Evolutionary conservation across 2,329 filamentous ascomycete species (phyloP).

Genomic region (Cryphonectria parasitica): DNA sequence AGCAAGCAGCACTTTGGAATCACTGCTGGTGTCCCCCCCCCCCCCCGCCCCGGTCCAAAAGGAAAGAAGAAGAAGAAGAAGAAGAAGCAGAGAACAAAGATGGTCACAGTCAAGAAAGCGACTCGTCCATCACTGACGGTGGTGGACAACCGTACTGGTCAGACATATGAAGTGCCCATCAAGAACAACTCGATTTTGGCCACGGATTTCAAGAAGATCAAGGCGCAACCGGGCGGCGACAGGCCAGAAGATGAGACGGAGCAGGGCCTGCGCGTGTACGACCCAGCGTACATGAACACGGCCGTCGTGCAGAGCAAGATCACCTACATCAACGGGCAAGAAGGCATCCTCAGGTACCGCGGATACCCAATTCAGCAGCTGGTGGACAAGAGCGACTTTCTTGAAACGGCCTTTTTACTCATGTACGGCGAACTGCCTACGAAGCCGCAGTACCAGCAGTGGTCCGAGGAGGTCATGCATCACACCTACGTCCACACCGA

Average conservation of each 20-base stretch:
- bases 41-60: too few species aligned
- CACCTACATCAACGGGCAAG: conserved; percentile 57
- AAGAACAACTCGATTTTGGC: conserved; percentile 53
- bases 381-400: conserved; percentile 52
- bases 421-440: conserved; percentile 56
- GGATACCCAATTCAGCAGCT: conserved; percentile 57
- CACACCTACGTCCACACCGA: conserved; percentile 55
- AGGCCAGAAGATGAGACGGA: conserved; percentile 50
- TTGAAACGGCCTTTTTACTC: conserved; percentile 54
- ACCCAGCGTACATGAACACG: conserved; percentile 59
- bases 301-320: conserved; percentile 54
- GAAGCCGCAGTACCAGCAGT: conserved; percentile 43
- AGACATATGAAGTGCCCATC: conserved; percentile 54
- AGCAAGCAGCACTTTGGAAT: neutral
- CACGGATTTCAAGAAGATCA: conserved; percentile 57
- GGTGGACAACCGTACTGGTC: conserved; percentile 54
- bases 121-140: conserved; percentile 45
- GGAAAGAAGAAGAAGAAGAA: too few species aligned
- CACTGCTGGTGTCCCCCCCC: too few species aligned
- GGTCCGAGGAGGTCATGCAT: conserved; percentile 55
- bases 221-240: conserved; percentile 37
- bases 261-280: conserved; percentile 54
- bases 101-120: conserved; percentile 36
- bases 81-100: conserved; percentile 7
- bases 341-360: conserved; percentile 56